phyloP scores from a whole-genome alignment of 192 early-diverging fungal genomes.

The Linderina pennispora region DNA sequence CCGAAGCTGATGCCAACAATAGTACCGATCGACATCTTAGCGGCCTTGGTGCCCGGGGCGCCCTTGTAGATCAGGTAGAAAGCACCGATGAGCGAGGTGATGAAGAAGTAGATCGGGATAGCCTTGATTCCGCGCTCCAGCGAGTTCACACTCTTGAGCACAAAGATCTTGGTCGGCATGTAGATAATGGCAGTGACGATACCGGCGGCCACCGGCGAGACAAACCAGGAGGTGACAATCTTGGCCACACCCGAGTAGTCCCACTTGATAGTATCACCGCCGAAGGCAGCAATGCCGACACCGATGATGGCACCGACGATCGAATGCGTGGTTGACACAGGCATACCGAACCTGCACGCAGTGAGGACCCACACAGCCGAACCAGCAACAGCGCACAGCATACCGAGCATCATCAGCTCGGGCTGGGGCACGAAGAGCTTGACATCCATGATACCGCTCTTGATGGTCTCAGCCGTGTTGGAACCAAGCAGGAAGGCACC shows the following conservation, averaged over 20 bases:
- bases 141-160: conserved; percentile 57
- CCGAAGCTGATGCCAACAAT: conserved; percentile 60
- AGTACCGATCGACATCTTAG: conserved; percentile 38
- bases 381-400: conserved; percentile 75
- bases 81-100: conserved; percentile 55
- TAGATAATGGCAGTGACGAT: conserved; percentile 60
- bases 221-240: conserved; percentile 74
- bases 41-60: conserved; percentile 46
- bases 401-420: conserved; percentile 74
- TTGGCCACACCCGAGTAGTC: conserved; percentile 43
- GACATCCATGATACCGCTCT: conserved; percentile 63
- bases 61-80: conserved; percentile 74
- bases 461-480: conserved; percentile 71
- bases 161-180: conserved; percentile 55
- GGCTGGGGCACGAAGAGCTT: conserved; percentile 52
- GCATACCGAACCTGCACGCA: conserved; percentile 59
- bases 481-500: conserved; percentile 74
- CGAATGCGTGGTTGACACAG: conserved; percentile 76
- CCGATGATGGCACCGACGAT: conserved; percentile 77
- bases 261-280: conserved; percentile 59
- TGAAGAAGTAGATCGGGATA: conserved; percentile 65
- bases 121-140: conserved; percentile 60
- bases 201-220: conserved; percentile 64
- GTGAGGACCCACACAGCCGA: conserved; percentile 71
- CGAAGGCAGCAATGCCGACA: conserved; percentile 69